Evolutionary conservation across 2,329 filamentous ascomycete species (phyloP).

Genomic region (Pseudogymnoascus sp.): DNA sequence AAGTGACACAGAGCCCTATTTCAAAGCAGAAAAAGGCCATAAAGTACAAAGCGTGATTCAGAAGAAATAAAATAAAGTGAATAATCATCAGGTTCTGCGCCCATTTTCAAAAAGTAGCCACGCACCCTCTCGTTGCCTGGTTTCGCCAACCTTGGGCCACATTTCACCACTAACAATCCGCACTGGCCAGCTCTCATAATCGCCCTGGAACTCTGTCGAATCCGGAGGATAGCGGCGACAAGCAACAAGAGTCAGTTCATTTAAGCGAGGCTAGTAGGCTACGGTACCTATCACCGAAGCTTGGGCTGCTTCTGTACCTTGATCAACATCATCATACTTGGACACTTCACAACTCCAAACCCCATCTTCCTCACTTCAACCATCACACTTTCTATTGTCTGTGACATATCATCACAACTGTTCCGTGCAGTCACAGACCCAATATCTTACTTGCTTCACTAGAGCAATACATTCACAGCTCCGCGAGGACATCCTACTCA

Average conservation of each 20-base stretch:
- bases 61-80: neutral
- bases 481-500: neutral
- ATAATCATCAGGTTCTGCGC: neutral
- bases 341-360: constrained; percentile 9
- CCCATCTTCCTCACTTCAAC: neutral
- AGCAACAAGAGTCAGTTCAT: neutral
- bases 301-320: constrained; percentile 8
- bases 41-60: constrained; percentile 5
- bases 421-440: constrained; percentile 8
- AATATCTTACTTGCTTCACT: neutral
- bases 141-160: neutral
- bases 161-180: neutral
- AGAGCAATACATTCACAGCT: neutral
- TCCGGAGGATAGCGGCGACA: constrained; percentile 8
- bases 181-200: constrained; percentile 12
- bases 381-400: constrained; percentile 2
- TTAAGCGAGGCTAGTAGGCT: constrained; percentile 9
- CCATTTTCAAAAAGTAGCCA: constrained; percentile 1
- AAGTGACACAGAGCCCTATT: constrained; percentile 3
- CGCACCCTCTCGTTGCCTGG: constrained; percentile 3
- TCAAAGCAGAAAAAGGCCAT: neutral
- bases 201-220: constrained; percentile 14
- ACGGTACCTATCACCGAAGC: constrained; percentile 9
- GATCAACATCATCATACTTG: constrained; percentile 10
- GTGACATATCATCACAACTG: constrained; percentile 6